These are phyloP conservation scores for Aspergillus fischeri DNA, from an alignment of 2,329 filamentous ascomycete genomes.

Conservation along the genomic window DNA sequence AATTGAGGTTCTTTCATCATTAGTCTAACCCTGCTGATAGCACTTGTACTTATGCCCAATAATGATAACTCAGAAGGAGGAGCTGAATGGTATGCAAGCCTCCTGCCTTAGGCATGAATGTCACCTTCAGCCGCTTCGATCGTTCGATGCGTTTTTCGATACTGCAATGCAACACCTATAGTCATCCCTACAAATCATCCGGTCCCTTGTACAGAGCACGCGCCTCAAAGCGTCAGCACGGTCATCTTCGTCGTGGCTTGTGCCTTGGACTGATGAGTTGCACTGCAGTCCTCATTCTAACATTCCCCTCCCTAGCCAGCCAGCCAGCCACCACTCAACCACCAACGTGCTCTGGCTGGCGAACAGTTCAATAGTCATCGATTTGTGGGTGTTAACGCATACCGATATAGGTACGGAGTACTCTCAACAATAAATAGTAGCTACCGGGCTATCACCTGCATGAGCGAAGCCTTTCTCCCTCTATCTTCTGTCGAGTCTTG, in stretches of 20 bases:
- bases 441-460: slow-evolving; percentile 6
- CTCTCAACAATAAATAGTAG: background rate
- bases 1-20: background rate
- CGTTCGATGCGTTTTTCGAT: slow-evolving; percentile 32
- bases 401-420: slow-evolving; percentile 3
- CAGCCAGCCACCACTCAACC: slow-evolving; percentile 7
- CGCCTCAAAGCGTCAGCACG: background rate
- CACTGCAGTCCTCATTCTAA: slow-evolving; percentile 13
- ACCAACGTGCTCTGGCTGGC: slow-evolving; percentile 17
- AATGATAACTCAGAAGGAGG: background rate
- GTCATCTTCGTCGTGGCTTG: background rate
- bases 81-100: background rate
- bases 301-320: slow-evolving; percentile 4
- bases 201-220: background rate
- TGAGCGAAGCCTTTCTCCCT: slow-evolving; percentile 6
- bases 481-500: background rate
- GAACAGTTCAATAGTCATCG: slow-evolving; percentile 8
- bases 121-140: slow-evolving; percentile 17
- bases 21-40: background rate
- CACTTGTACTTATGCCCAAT: background rate
- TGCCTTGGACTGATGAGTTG: slow-evolving; percentile 8
- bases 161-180: slow-evolving; percentile 7
- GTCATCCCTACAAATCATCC: slow-evolving; percentile 4
- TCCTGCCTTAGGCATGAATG: slow-evolving; percentile 3
- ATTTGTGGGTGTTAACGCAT: slow-evolving; percentile 6